Evolutionary conservation across 2,329 filamentous ascomycete genomes (phyloP), one percentile per base, ranked within the genome.

Genomic region (Aspergillus sp.): DNA sequence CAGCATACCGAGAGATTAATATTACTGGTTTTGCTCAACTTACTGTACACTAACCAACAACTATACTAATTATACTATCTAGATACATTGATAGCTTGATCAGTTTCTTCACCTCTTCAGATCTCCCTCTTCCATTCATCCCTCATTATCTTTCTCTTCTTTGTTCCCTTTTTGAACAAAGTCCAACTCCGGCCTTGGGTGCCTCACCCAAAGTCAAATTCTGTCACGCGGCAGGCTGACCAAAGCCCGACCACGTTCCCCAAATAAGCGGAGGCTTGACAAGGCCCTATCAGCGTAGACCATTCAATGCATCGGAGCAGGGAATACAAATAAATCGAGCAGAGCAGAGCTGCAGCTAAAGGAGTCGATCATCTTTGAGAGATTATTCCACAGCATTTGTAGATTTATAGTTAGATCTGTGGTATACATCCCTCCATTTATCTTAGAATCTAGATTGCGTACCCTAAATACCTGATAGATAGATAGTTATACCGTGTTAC

Each of bases 201-300:
- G 32, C 23, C 36, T 50, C 25, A 32, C 19, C 52, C 50, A 62
- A 62, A 62, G 59, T 59, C 47, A 56, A 62, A 62, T 32, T 44
- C 17, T 21, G 48, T 57, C 57, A 62, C 57, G 52, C 57, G 60
- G 52, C 30, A 30, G 58, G 55, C 56, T 59, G 39, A 55, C 54
- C 41, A 50, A 50, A 60, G 61, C 52, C 32, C 57, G n/a, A 56
- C 53, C n/a, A 39, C 51, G 32, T 53, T 53, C 51, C 23, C 51
- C 41, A 47, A 53, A 27, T 44, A 47, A 61, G 50, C 44, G 47
- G 41, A 47, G n/a, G n/a, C 15, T 5, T n/a, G 5, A 39, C 27
- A 27, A 27, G 25, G n/a, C 32, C 51, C 32, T 54, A 21, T 39
- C 51, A 54, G 51, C 51, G 32, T 10, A 32, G 21, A 10, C 41